Conservation (phyloP, 2,329 filamentous ascomycete species). For the Paraphoma chrysanthemicola region DNA sequence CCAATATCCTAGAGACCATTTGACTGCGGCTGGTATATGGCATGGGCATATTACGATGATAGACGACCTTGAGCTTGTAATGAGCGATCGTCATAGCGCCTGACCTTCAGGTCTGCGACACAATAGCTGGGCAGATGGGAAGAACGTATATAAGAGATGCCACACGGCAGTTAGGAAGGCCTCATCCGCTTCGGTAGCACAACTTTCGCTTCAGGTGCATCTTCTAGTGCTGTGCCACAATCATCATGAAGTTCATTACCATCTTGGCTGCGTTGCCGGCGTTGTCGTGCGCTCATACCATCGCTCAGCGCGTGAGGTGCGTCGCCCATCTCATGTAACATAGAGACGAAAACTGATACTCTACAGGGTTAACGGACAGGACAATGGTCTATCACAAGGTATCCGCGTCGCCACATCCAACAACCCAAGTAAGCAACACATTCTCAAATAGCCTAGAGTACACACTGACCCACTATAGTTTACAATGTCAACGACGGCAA, state of each 20-base stretch:
- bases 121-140: neutral
- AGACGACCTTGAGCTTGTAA: slow-evolving; percentile 8
- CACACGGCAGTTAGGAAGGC: neutral
- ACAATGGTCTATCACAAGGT: slow-evolving; percentile 59
- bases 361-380: slow-evolving; percentile 39
- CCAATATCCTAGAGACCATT: slow-evolving; percentile 8
- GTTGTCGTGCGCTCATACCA: slow-evolving; percentile 49
- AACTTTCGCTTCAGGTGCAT: neutral
- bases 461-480: slow-evolving; percentile 26
- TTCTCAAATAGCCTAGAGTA: neutral
- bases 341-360: neutral
- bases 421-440: slow-evolving; percentile 47
- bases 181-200: slow-evolving; percentile 6
- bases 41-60: slow-evolving; percentile 12
- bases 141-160: slow-evolving; percentile 16
- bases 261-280: slow-evolving; percentile 37
- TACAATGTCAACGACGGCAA: slow-evolving; percentile 55
- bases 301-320: slow-evolving; percentile 53
- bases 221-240: neutral
- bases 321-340: neutral
- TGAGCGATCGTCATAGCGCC: slow-evolving; percentile 7
- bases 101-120: slow-evolving; percentile 1
- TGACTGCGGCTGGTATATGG: slow-evolving; percentile 12
- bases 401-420: slow-evolving; percentile 59
- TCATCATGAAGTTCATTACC: slow-evolving; percentile 40